Evolutionary conservation across 768 basidiomycete species (phyloP), one percentile per base, ranked within the genome.

Genomic region (Lentinula sp.): DNA sequence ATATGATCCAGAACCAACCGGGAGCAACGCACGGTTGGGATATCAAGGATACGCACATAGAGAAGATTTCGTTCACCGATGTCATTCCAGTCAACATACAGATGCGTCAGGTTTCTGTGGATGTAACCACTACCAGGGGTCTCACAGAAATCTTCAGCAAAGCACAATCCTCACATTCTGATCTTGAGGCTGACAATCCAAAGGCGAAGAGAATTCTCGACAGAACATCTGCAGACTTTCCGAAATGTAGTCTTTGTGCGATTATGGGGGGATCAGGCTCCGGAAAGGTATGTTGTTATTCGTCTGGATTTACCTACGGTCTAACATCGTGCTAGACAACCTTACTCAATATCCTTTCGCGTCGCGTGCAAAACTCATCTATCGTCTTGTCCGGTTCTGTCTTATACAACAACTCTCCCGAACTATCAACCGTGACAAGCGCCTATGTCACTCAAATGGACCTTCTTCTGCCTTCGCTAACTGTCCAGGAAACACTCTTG

Each of bases 401-500:
- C 39, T 64, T 72, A 60, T 66, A 76, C 9, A 74, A 67, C 72
- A 72, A 73, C 10, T 66, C 63, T 9, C 65, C 65, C 48, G 68
- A 69, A 13, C 15, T 62, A 43, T 62, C 62, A 5, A 37, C 58
- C 18, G 57, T 62, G 7, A 59, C 57, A 15, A 57, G 57, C 37
- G 57, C 73, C 5, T 87, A 85, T 63, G 84, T 87, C 32, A 84
- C 85, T 55, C 79, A 87, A 72, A 75, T 79, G 36, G 86, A 87
- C 63, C 69, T 86, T 46, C 75, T 87, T 5, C 82, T 85, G 0
- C 68, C 82, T 6, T 72, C 78, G 28, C 69, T 82, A 1, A 83
- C 85, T 0, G 82, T 84, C 3, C 69, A 72, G 16, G 85, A 86
- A 68, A 79, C 83, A 0, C 69, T 82, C 15, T 59, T 74, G 52